phyloP scores from a whole-genome alignment of 257 asterid species.

The Oldenlandia corymbosa region DNA sequence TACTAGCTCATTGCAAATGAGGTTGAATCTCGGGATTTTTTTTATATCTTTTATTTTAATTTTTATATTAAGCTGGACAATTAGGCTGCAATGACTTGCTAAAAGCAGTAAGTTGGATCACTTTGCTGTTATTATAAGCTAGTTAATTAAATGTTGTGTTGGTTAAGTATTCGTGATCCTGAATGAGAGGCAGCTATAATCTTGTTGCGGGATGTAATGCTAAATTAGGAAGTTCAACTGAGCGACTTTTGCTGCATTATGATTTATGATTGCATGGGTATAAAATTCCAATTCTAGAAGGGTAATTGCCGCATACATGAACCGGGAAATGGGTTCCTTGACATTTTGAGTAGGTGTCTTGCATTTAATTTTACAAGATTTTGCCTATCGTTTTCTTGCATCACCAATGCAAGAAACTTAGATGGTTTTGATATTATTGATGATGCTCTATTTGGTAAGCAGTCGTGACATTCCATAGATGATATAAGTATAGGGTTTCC shows the following conservation, averaged over 20 bases:
- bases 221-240: background rate
- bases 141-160: background rate
- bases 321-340: background rate
- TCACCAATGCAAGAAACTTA: background rate
- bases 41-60: conserved; percentile 8
- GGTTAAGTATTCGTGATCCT: background rate
- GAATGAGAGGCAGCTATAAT: background rate
- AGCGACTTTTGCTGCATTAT: background rate
- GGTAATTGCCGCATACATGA: background rate
- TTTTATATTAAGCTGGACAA: background rate
- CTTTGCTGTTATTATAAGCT: background rate
- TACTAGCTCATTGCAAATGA: conserved; percentile 2
- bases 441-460: background rate
- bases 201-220: background rate
- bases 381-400: background rate
- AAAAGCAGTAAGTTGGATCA: background rate
- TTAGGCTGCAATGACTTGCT: background rate
- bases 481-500: background rate
- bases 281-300: background rate
- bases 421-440: background rate
- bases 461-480: conserved; percentile 4
- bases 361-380: conserved; percentile 1
- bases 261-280: background rate
- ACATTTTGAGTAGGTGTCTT: background rate
- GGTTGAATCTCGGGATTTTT: background rate